A percentile compares a stretch with the other conserved stretches of the same genome.
phyloP scores from a whole-genome alignment of 2,329 filamentous ascomycete genomes.

The Volutella citrinella region DNA sequence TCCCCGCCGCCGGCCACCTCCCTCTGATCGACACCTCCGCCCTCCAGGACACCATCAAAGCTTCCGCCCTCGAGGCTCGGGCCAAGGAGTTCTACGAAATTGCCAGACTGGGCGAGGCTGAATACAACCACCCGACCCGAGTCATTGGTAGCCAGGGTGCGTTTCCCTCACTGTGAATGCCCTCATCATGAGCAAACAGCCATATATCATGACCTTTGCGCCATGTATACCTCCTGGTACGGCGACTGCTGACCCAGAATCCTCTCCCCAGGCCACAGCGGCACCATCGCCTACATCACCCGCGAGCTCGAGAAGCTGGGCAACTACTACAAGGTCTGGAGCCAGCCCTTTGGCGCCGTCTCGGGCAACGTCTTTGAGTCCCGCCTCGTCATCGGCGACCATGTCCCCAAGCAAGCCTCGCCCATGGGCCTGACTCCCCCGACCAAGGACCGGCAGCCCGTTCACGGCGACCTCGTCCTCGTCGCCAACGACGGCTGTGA shows the following conservation, averaged over 20 bases:
- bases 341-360: conserved; percentile 62
- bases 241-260: too few species aligned
- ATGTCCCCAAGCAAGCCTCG: conserved; percentile 46
- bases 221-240: too few species aligned
- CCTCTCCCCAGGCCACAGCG: conserved; percentile 61
- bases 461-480: conserved; percentile 58
- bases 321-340: conserved; percentile 60
- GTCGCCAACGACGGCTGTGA: conserved; percentile 63
- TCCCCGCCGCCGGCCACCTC: conserved; percentile 21
- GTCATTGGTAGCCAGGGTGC: conserved; percentile 66
- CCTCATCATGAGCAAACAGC: too few species aligned
- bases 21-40: conserved; percentile 50
- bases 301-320: conserved; percentile 51
- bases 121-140: conserved; percentile 67
- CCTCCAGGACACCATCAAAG: conserved; percentile 55
- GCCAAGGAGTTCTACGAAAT: conserved; percentile 61
- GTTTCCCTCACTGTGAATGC: too few species aligned
- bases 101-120: conserved; percentile 54
- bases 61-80: conserved; percentile 54
- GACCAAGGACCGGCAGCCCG: conserved; percentile 56
- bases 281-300: conserved; percentile 62
- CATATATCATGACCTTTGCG: too few species aligned
- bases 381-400: conserved; percentile 53
- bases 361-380: conserved; percentile 59
- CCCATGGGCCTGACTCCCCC: conserved; percentile 67